These are phyloP conservation scores for Scedosporium apiospermum DNA, from an alignment of 2,329 filamentous ascomycete species.

Conservation along the genomic window DNA sequence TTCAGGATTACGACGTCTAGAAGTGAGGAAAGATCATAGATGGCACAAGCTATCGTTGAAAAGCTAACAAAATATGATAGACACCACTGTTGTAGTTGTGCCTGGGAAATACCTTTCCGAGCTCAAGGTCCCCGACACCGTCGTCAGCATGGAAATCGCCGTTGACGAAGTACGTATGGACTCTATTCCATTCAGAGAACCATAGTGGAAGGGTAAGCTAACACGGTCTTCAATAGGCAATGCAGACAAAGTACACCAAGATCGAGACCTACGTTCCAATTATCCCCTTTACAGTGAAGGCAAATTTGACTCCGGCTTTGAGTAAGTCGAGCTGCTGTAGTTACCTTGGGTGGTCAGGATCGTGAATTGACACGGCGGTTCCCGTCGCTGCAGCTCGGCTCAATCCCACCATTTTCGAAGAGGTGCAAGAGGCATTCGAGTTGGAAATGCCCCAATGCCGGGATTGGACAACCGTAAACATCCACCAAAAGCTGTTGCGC, in stretches of 20 bases:
- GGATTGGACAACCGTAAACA: constrained; percentile 29
- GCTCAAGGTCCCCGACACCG: constrained; percentile 10
- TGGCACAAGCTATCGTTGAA: background rate
- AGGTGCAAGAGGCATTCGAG: constrained; percentile 23
- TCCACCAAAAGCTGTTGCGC: constrained; percentile 30
- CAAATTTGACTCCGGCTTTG: constrained; percentile 22
- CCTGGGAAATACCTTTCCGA: constrained; percentile 6
- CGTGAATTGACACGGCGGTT: background rate
- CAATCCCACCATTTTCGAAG: constrained; percentile 12
- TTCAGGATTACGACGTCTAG: constrained; percentile 8
- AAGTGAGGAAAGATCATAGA: background rate
- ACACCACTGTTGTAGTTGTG: constrained; percentile 3
- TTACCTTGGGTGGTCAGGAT: background rate
- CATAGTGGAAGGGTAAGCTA: background rate
- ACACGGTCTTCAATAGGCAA: constrained; percentile 10
- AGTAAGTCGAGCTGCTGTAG: constrained; percentile 11
- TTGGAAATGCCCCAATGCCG: constrained; percentile 23
- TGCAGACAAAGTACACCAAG: constrained; percentile 24
- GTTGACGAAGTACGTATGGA: constrained; percentile 7
- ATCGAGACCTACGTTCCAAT: constrained; percentile 15
- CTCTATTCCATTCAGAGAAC: background rate
- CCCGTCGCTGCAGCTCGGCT: background rate
- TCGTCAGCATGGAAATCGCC: constrained; percentile 7
- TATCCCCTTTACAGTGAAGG: constrained; percentile 20
- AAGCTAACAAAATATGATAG: background rate